Evolutionary conservation across 805 yeast genomes (phyloP), one percentile per base, ranked within the genome.

Genomic region (Nakazawaea wickerhamii): DNA sequence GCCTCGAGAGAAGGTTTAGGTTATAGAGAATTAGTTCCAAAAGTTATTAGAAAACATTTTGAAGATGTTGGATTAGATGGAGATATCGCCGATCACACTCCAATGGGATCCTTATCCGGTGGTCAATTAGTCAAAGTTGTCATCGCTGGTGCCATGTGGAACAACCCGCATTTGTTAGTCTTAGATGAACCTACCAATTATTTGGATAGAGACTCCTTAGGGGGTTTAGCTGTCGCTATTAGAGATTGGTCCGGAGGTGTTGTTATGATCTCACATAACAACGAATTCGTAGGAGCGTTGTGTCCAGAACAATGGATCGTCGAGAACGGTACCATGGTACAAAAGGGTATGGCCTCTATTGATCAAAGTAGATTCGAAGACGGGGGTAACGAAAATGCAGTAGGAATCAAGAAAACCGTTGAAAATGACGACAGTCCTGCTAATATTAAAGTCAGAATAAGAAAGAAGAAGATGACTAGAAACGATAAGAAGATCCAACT

Each of bases 61-160:
- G 98, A 91, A 66, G 98, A 81, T 57, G 95, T 91, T 56, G 99
- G 99, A 47, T 74, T 91, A 53, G 99, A 93, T 57, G 95, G 97
- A 53, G 99, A 91, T 58, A 90, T 91, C 68, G 98, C 98, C 30
- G 96, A 93, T 64, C 98, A 91, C 65, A 91, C 97, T 15, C 96
- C 96, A 41, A 71, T 91, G 77, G 97, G 98, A 19, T 87, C 96
- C 5, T 73, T 91, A 50, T 89, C 97, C 20, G 99, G 99, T 62
- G 99, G 99, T 57, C 99, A 91, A 70, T 76, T 91, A 61, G 99
- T 91, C 48, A 91, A 91, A 67, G 98, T 91, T 50, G 99, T 91
- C 47, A 91, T 91, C 70, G 98, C 98, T 11, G 99, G 98, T 67
- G 97, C 98, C 50, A 91, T 91, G 93, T 91, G 99, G 99, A 91